Percentiles rank a stretch among this genome's conserved stretches.
Conservation (phyloP, 2,329 filamentous ascomycete genomes). For the Ambrosiella cleistominuta region DNA sequence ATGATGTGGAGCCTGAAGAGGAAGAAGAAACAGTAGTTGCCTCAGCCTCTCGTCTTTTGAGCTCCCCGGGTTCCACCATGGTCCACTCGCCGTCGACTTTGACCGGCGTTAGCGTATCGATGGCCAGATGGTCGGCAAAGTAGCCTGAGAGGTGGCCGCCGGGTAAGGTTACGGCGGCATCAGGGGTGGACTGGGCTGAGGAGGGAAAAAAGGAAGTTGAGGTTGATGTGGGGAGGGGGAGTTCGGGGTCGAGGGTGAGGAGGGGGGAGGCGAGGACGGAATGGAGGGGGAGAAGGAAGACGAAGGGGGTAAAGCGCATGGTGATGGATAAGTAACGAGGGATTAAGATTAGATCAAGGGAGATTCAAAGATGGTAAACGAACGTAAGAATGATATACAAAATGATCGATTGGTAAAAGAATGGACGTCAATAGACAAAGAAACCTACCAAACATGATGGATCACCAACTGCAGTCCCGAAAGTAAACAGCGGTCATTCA, state of each 20-base stretch:
- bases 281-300: background rate
- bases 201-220: constrained; percentile 1
- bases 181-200: constrained; percentile 1
- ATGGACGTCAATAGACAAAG: too few species aligned
- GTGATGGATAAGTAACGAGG: background rate
- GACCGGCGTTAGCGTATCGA: constrained; percentile 14
- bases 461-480: too few species aligned
- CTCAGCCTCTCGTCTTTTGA: constrained; percentile 18
- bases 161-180: background rate
- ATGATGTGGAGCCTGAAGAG: background rate
- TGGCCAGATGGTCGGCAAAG: constrained; percentile 6
- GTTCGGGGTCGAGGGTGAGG: background rate
- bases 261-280: background rate
- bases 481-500: background rate
- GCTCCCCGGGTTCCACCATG: constrained; percentile 14
- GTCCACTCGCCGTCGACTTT: constrained; percentile 15
- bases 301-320: background rate
- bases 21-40: constrained; percentile 12
- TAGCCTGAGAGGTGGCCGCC: background rate
- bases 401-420: too few species aligned
- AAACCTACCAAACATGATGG: too few species aligned
- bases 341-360: too few species aligned
- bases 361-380: too few species aligned
- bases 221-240: background rate
- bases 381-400: too few species aligned